A percentile compares a stretch with the other conserved stretches of the same genome.
Evolutionary conservation across 768 basidiomycete genomes (phyloP).

Genomic region (Phanerodontia chrysosporium): DNA sequence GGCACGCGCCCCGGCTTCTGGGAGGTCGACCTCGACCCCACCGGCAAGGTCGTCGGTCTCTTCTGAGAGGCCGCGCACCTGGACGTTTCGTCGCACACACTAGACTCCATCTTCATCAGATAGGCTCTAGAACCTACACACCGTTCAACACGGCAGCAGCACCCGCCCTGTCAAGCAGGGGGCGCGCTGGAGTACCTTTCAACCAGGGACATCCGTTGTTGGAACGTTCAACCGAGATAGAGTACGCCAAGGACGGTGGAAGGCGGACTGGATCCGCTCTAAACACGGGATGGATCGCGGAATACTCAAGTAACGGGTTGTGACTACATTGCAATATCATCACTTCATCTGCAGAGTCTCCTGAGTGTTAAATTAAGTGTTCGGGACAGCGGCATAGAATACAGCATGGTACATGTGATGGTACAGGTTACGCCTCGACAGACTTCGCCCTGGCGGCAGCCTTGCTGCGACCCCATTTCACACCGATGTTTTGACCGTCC

Average conservation of each 20-base stretch:
- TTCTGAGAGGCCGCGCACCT: constrained; percentile 46
- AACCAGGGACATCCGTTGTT: constrained; percentile 29
- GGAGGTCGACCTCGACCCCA: constrained; percentile 81
- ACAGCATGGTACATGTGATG: background rate
- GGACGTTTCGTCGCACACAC: background rate
- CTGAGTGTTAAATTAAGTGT: background rate
- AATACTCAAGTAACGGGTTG: background rate
- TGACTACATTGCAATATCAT: background rate
- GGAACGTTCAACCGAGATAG: constrained; percentile 1
- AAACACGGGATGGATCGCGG: background rate
- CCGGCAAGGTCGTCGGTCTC: constrained; percentile 80
- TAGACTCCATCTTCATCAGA: constrained; percentile 28
- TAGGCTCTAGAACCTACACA: constrained; percentile 20
- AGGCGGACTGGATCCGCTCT: background rate
- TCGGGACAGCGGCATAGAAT: background rate
- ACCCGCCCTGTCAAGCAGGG: constrained; percentile 37
- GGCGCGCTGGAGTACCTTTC: constrained; percentile 31
- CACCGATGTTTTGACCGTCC: constrained; percentile 63
- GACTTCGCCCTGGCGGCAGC: constrained; percentile 29
- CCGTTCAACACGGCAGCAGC: constrained; percentile 15
- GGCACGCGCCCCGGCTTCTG: constrained; percentile 91
- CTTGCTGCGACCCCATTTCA: constrained; percentile 89
- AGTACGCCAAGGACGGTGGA: background rate
- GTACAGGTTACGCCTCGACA: background rate
- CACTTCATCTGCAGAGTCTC: background rate